Percentiles rank a stretch among this genome's conserved stretches.
Conservation (phyloP, 306 rosid species). For the Ormosia emarginata region DNA sequence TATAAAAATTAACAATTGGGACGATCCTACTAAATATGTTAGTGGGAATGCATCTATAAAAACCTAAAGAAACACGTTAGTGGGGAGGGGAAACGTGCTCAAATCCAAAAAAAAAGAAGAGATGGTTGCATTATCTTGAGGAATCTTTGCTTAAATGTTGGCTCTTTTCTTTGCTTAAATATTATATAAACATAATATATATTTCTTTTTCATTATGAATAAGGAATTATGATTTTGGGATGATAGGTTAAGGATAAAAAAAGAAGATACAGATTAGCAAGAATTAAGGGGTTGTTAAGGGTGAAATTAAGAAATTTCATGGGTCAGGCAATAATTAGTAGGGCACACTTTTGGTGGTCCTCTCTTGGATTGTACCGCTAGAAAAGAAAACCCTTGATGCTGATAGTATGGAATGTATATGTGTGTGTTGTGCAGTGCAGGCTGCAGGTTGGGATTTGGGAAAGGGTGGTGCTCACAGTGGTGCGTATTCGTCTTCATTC, state of each 20-base stretch:
- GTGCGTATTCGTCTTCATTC: constrained; percentile 12
- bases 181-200: neutral
- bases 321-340: constrained; percentile 64
- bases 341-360: constrained; percentile 59
- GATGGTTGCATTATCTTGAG: constrained; percentile 23
- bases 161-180: constrained; percentile 18
- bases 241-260: neutral
- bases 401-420: constrained; percentile 20
- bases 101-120: constrained; percentile 34
- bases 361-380: constrained; percentile 23
- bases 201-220: neutral
- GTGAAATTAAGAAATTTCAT: constrained; percentile 43
- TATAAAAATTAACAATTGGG: neutral
- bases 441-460: constrained; percentile 1
- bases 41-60: constrained; percentile 4
- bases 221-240: neutral
- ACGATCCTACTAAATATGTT: neutral
- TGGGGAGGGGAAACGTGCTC: constrained; percentile 32
- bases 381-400: constrained; percentile 38
- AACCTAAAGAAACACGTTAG: constrained; percentile 2
- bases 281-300: constrained; percentile 33
- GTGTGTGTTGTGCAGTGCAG: neutral
- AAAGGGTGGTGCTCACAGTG: neutral
- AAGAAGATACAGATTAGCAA: constrained; percentile 32
- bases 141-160: constrained; percentile 16